Percentiles rank a stretch among this genome's conserved stretches.
phyloP scores from a whole-genome alignment of 495 filamentous ascomycete species.

The Chaetomium tenue region DNA sequence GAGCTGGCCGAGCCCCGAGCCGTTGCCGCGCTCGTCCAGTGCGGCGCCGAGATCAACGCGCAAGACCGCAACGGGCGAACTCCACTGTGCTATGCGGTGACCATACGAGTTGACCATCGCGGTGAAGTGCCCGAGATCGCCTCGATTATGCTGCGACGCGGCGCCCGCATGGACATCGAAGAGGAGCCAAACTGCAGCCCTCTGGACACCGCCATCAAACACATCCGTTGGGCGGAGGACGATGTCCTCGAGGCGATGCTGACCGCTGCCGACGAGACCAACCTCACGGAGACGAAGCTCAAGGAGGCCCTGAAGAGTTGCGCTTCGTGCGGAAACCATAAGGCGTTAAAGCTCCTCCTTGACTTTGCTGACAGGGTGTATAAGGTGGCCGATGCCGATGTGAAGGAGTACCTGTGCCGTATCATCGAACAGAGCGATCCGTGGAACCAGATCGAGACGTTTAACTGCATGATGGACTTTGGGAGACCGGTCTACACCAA shows the following conservation, averaged over 20 bases:
- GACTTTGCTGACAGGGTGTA: constrained; percentile 21
- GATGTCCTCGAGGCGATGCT: constrained; percentile 29
- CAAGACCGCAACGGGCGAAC: constrained; percentile 28
- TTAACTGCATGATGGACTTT: constrained; percentile 27
- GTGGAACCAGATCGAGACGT: constrained; percentile 33
- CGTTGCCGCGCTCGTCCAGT: constrained; percentile 21
- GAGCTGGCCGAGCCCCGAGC: constrained; percentile 30
- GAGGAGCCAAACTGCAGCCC: constrained; percentile 27
- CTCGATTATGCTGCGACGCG: constrained; percentile 19
- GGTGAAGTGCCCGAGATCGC: constrained; percentile 30
- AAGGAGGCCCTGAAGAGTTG: constrained; percentile 23
- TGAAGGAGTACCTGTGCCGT: constrained; percentile 26
- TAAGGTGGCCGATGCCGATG: constrained; percentile 21
- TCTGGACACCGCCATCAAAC: constrained; percentile 30
- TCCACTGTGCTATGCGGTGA: constrained; percentile 27
- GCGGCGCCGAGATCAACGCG: constrained; percentile 29
- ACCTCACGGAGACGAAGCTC: constrained; percentile 23
- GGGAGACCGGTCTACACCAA: constrained; percentile 25
- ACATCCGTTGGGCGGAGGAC: constrained; percentile 26
- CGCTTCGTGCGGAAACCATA: constrained; percentile 29
- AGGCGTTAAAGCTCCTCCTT: constrained; percentile 28
- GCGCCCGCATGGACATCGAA: constrained; percentile 29
- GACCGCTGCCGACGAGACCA: constrained; percentile 19
- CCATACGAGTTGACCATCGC: constrained; percentile 25
- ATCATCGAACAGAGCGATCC: constrained; percentile 29